These are phyloP conservation scores for Calocybe gangraenosa DNA, from an alignment of 768 basidiomycete species.

Conservation along the genomic window DNA sequence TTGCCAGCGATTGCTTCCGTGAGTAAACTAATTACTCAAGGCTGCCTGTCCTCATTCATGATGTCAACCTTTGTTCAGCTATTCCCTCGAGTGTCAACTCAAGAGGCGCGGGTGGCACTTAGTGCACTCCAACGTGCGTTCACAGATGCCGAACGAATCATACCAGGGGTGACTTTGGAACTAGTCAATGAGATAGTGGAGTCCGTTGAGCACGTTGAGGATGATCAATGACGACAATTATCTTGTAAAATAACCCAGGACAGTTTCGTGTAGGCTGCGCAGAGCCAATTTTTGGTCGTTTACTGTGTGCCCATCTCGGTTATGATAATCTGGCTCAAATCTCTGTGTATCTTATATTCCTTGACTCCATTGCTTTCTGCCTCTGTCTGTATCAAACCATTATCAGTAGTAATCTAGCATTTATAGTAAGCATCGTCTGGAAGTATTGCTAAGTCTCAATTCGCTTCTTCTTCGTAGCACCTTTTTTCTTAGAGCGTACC, in stretches of 20 bases:
- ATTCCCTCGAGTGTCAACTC: constrained; percentile 89
- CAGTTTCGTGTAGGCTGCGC: no score
- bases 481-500: constrained; percentile 64
- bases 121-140: constrained; percentile 88
- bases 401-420: constrained; percentile 20
- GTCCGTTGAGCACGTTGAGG: constrained; percentile 87
- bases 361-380: constrained; percentile 12
- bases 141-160: constrained; percentile 90
- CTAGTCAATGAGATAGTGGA: constrained; percentile 93
- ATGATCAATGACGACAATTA: constrained; percentile 44
- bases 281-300: no score
- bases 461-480: constrained; percentile 66
- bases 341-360: constrained; percentile 14
- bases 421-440: constrained; percentile 2
- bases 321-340: not conserved
- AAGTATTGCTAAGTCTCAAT: constrained; percentile 16
- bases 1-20: constrained; percentile 96
- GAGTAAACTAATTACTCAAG: constrained; percentile 23
- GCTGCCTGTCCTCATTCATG: not conserved
- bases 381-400: constrained; percentile 21
- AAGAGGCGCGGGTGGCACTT: constrained; percentile 84
- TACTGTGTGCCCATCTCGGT: not conserved
- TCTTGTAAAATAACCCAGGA: not conserved
- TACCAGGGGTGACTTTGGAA: constrained; percentile 92
- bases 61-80: constrained; percentile 45